A percentile compares a stretch with the other conserved stretches of the same genome.
Evolutionary conservation across 495 filamentous ascomycete species (phyloP).

Genomic region (Rhypophila decipiens): DNA sequence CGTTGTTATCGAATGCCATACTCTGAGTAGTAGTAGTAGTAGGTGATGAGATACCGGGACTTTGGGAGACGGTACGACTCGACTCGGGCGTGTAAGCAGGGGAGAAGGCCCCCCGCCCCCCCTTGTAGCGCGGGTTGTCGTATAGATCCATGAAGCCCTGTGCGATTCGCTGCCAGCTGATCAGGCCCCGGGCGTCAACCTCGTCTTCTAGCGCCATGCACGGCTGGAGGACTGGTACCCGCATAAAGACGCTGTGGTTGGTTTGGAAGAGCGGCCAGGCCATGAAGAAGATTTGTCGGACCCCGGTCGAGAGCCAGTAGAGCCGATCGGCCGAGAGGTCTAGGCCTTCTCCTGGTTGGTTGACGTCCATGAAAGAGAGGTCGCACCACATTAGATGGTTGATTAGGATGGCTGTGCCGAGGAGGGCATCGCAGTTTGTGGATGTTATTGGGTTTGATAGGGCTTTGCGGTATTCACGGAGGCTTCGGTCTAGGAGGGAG

Average conservation of each 20-base stretch:
- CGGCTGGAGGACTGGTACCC: constrained; percentile 6
- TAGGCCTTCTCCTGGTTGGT: neutral
- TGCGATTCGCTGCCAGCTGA: constrained; percentile 6
- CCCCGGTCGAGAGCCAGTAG: constrained; percentile 17
- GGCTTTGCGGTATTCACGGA: constrained; percentile 14
- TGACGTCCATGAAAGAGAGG: constrained; percentile 13
- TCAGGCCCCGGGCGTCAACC: constrained; percentile 10
- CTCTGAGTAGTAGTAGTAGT: neutral
- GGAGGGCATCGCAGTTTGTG: constrained; percentile 29
- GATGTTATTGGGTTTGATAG: constrained; percentile 25
- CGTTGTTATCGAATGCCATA: neutral
- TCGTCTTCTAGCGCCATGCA: constrained; percentile 17
- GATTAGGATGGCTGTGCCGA: constrained; percentile 21
- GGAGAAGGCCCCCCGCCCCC: neutral
- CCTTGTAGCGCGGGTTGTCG: constrained; percentile 11
- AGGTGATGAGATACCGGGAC: neutral
- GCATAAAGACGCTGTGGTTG: constrained; percentile 7
- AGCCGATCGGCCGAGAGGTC: constrained; percentile 16
- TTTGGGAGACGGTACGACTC: neutral
- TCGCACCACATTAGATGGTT: constrained; percentile 23
- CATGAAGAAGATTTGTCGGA: constrained; percentile 24
- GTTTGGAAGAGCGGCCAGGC: constrained; percentile 16
- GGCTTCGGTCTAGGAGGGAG: constrained; percentile 11
- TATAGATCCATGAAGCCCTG: constrained; percentile 12
- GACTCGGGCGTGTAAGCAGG: neutral